These are phyloP conservation scores for Candida ficus DNA, from an alignment of 805 yeast genomes.

Conservation along the genomic window DNA sequence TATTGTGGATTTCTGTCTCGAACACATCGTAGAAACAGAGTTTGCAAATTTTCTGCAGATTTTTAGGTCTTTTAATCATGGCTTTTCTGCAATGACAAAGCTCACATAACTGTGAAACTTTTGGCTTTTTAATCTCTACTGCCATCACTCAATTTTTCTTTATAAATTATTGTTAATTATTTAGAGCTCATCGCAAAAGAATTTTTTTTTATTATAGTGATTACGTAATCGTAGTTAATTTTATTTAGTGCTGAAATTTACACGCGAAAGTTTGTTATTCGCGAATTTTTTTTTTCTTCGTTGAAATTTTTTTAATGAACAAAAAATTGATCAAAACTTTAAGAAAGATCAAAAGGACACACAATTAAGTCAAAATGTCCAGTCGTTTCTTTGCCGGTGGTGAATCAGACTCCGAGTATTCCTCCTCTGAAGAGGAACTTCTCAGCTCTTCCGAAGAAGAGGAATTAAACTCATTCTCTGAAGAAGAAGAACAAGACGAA, in stretches of 20 bases:
- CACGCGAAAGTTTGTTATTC: slow-evolving; percentile 10
- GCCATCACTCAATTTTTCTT: not conserved
- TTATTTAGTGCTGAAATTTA: slow-evolving; percentile 11
- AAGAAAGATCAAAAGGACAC: too few species aligned
- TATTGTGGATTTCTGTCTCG: slow-evolving; percentile 93
- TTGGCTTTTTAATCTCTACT: slow-evolving; percentile 16
- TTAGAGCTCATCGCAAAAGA: slow-evolving; percentile 2
- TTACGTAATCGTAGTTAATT: not conserved
- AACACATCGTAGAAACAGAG: slow-evolving; percentile 85
- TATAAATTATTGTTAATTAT: not conserved
- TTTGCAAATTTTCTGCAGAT: slow-evolving; percentile 83
- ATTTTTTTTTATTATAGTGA: not conserved
- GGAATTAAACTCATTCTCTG: slow-evolving; percentile 25
- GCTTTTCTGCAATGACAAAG: slow-evolving; percentile 81
- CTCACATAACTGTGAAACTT: slow-evolving; percentile 60
- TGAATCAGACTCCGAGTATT: slow-evolving; percentile 38
- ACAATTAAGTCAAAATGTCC: slow-evolving; percentile 50
- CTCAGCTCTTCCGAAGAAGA: slow-evolving; percentile 37
- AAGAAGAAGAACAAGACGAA: slow-evolving; percentile 26
- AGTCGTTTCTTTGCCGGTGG: slow-evolving; percentile 71
- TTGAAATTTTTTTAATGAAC: slow-evolving; percentile 5
- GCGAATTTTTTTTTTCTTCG: slow-evolving; percentile 11
- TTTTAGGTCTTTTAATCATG: slow-evolving; percentile 87
- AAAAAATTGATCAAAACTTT: slow-evolving; percentile 21
- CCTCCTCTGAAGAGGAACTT: slow-evolving; percentile 40